Evolutionary conservation across 2,329 filamentous ascomycete genomes (phyloP).

Genomic region (Claviceps spartinae): DNA sequence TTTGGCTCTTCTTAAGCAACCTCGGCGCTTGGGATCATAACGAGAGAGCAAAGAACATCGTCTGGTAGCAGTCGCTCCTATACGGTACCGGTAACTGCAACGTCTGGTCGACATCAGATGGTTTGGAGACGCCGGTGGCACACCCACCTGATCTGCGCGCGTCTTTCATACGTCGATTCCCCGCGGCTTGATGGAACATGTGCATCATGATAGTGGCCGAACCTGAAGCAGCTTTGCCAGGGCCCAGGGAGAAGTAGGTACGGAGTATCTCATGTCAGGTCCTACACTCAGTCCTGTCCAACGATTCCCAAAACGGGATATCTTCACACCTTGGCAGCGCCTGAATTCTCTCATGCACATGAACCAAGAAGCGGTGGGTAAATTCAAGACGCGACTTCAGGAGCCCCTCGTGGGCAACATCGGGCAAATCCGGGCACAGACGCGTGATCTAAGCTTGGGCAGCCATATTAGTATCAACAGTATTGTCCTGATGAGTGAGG

Average conservation of each 20-base stretch:
- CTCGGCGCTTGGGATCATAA: background rate
- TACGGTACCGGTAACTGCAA: background rate
- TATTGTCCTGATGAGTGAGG: background rate
- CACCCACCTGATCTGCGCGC: slow-evolving; percentile 1
- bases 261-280: background rate
- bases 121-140: background rate
- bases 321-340: background rate
- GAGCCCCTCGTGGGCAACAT: slow-evolving; percentile 1
- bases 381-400: slow-evolving; percentile 1
- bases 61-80: background rate
- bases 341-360: background rate
- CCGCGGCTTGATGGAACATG: background rate
- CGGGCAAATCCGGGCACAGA: slow-evolving; percentile 1
- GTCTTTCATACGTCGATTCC: slow-evolving; percentile 2
- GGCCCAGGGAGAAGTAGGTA: background rate
- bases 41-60: background rate
- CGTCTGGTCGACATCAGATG: background rate
- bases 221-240: background rate
- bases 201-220: background rate
- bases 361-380: background rate
- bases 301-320: no score
- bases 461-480: background rate
- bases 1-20: background rate
- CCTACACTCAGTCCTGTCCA: background rate
- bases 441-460: slow-evolving; percentile 3